Percentiles rank a stretch among this genome's conserved stretches.
These are phyloP conservation scores for Nepenthes gracilis DNA, from an alignment of 148 eudicot genomes.

Conservation along the genomic window DNA sequence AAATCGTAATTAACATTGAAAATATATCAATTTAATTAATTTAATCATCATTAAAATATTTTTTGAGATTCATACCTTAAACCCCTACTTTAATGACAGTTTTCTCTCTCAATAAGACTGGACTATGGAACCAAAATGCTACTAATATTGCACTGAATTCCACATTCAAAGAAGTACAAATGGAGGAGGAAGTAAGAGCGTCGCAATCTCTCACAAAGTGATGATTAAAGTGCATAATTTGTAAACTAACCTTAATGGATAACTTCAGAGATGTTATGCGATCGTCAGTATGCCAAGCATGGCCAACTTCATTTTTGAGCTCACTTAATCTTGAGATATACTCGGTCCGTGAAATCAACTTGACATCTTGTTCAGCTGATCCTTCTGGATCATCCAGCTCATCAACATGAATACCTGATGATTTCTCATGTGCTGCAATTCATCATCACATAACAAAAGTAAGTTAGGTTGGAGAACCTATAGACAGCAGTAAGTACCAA, in stretches of 20 bases:
- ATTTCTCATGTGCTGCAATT: slow-evolving; percentile 36
- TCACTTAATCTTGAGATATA: slow-evolving; percentile 38
- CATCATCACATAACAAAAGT: slow-evolving; percentile 4
- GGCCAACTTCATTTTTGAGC: slow-evolving; percentile 48
- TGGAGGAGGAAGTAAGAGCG: no score
- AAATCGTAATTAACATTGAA: no score
- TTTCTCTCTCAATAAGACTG: no score
- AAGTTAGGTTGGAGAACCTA: background rate
- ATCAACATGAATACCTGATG: slow-evolving; percentile 33
- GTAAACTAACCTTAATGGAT: slow-evolving; percentile 47
- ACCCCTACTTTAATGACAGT: no score
- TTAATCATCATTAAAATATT: no score
- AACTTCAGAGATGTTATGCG: slow-evolving; percentile 56
- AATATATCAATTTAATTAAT: no score
- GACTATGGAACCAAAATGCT: no score
- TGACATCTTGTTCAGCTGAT: slow-evolving; percentile 30
- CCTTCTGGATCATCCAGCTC: slow-evolving; percentile 32
- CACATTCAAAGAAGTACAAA: no score
- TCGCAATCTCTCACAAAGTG: no score
- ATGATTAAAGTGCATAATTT: no score
- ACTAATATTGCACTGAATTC: no score
- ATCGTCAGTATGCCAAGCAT: slow-evolving; percentile 52
- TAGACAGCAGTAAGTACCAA: background rate
- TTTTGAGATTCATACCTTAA: no score
- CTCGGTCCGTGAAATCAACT: slow-evolving; percentile 44